Percentiles rank a stretch among this genome's conserved stretches.
phyloP scores from a whole-genome alignment of 768 basidiomycete species.

The Lactarius deliciosus region DNA sequence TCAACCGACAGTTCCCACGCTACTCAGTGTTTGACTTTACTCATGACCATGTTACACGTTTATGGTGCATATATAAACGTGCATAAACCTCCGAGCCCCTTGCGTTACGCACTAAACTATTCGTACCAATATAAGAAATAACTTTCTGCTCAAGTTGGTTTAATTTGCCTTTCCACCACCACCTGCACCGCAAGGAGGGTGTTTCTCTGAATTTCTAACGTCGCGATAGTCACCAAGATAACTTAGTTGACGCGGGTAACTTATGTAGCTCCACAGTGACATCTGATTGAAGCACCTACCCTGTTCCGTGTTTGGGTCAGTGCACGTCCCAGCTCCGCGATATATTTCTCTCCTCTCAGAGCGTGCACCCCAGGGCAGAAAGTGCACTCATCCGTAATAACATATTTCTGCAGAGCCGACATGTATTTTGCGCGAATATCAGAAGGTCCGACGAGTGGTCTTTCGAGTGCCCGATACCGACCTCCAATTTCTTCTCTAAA shows the following conservation, averaged over 20 bases:
- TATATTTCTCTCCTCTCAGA: background rate
- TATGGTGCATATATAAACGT: too few relatives aligned
- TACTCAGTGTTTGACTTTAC: too few relatives aligned
- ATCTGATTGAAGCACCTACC: background rate
- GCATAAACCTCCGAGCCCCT: too few relatives aligned
- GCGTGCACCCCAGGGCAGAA: background rate
- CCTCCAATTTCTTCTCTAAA: background rate
- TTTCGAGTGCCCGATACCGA: background rate
- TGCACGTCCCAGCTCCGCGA: background rate
- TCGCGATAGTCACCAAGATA: too few relatives aligned
- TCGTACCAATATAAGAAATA: too few relatives aligned
- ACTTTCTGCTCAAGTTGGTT: background rate
- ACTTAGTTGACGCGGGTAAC: too few relatives aligned
- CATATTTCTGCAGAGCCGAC: background rate
- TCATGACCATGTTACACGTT: too few relatives aligned
- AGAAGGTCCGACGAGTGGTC: background rate
- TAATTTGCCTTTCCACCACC: background rate
- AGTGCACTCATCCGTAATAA: background rate
- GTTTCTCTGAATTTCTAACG: background rate
- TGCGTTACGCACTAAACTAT: too few relatives aligned
- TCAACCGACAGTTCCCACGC: too few relatives aligned
- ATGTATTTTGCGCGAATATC: constrained; percentile 1
- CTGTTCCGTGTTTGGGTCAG: background rate
- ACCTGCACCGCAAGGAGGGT: background rate
- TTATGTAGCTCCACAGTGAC: background rate